Conservation (phyloP, 2,329 filamentous ascomycete species). For the Aspergillus hiratsukae region DNA sequence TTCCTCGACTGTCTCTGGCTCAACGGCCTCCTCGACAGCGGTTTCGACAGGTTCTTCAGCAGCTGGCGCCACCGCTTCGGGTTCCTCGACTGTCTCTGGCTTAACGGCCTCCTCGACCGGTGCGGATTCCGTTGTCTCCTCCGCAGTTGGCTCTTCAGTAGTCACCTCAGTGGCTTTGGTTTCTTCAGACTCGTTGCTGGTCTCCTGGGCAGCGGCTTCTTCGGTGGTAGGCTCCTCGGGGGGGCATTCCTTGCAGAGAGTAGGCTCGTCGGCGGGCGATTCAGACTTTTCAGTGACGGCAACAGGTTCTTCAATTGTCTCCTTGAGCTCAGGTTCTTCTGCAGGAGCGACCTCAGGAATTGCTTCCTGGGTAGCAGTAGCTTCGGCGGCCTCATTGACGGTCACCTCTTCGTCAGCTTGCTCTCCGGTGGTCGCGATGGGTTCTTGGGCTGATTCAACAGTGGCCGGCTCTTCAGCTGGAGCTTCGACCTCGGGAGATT, state of each 20-base stretch:
- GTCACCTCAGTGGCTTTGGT: slow-evolving; percentile 7
- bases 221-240: slow-evolving; percentile 6
- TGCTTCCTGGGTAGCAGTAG: background rate
- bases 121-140: slow-evolving; percentile 1
- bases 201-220: slow-evolving; percentile 4
- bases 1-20: slow-evolving; percentile 1
- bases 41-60: slow-evolving; percentile 4
- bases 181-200: slow-evolving; percentile 2
- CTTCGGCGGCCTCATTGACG: slow-evolving; percentile 2
- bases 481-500: slow-evolving; percentile 5
- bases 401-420: slow-evolving; percentile 8
- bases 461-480: slow-evolving; percentile 6
- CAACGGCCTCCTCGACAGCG: background rate
- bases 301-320: background rate
- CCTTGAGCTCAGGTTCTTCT: background rate
- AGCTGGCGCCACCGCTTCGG: slow-evolving; percentile 2
- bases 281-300: background rate
- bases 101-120: background rate
- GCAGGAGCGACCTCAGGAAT: slow-evolving; percentile 9
- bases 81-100: slow-evolving; percentile 1
- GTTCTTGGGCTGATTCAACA: slow-evolving; percentile 2
- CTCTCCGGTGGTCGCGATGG: slow-evolving; percentile 5
- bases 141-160: slow-evolving; percentile 3
- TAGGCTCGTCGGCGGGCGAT: slow-evolving; percentile 5
- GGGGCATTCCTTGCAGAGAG: background rate